Conservation (phyloP, 2,329 filamentous ascomycete genomes). For the Dactylellina sp. region DNA sequence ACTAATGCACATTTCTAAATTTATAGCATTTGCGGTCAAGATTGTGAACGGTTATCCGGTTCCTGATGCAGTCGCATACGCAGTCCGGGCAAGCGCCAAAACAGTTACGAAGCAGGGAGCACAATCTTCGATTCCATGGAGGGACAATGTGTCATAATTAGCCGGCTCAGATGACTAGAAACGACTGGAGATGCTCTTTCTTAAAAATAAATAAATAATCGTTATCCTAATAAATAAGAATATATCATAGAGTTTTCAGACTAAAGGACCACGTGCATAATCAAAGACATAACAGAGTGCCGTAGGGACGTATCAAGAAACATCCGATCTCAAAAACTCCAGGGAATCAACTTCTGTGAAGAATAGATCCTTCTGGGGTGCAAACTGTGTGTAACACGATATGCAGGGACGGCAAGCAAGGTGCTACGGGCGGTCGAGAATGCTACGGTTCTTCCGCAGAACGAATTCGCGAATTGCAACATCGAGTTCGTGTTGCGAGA, state of each 20-base stretch:
- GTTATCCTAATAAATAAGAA: no score
- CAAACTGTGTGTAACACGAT: conserved; percentile 19
- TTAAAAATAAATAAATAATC: no score
- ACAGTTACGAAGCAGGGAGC: conserved; percentile 76
- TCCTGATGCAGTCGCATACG: conserved; percentile 71
- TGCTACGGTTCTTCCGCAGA: neutral
- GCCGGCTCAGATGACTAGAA: no score
- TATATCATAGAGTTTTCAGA: no score
- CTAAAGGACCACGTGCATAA: no score
- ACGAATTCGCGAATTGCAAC: neutral
- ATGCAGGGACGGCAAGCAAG: conserved; percentile 19
- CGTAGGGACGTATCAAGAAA: no score
- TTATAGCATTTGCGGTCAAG: conserved; percentile 77
- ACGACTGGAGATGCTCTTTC: no score
- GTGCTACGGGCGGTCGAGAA: conserved; percentile 14
- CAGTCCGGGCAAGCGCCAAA: conserved; percentile 73
- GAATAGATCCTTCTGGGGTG: neutral
- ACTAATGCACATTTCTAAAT: neutral
- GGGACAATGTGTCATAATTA: conserved; percentile 67
- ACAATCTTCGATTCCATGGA: conserved; percentile 75
- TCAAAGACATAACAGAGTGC: no score
- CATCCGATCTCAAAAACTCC: no score
- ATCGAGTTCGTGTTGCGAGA: neutral
- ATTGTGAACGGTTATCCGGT: conserved; percentile 71
- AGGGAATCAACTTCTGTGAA: no score